Evolutionary conservation across 495 filamentous ascomycete genomes (phyloP), one percentile per base, ranked within the genome.

Genomic region (Amniculicola lignicola): DNA sequence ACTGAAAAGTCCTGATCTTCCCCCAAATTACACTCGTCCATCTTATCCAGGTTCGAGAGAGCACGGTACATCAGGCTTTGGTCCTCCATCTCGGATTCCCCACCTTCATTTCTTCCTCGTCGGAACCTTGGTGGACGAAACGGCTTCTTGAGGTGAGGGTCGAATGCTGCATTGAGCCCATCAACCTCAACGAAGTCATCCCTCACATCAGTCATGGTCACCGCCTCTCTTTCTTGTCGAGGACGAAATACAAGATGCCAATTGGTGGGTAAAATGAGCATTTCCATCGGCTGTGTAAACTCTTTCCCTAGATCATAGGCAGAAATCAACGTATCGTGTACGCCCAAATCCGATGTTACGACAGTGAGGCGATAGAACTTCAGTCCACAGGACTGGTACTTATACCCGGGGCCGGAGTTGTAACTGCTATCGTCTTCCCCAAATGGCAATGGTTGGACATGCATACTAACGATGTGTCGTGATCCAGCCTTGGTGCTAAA

Each of bases 311-410:
- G 4, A 47, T 14, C n/a, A 27, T n/a, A 29, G 43, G 22, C 2
- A 47, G 19, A 59, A 4, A 67, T 21, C 18, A 50, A 18, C 21
- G 28, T 40, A 28, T 63, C 21, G 7, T 51, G 43, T 16, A 54
- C 25, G 25, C 62, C 54, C 11, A 50, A 33, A 47, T 67, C 48
- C 9, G 57, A 42, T 4, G 48, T n/a, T 18, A 61, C 25, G n/a
- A 43, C 38, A 18, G 42, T 40, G 1, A 67, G 7, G 10, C 42
- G 57, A 37, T 65, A 69, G 31, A 69, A 67, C 3, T 38, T 43
- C 12, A 62, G 23, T 29, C 45, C 39, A 4, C 38, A 7, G 12
- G 35, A 15, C 44, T 31, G 24, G 47, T 62, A 67, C 1, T 19
- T 37, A 18, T 10, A 24, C 4, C 63, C 59, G 7, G 40, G 54